phyloP scores from a whole-genome alignment of 768 basidiomycete genomes.

The Lentinula guzmanii region DNA sequence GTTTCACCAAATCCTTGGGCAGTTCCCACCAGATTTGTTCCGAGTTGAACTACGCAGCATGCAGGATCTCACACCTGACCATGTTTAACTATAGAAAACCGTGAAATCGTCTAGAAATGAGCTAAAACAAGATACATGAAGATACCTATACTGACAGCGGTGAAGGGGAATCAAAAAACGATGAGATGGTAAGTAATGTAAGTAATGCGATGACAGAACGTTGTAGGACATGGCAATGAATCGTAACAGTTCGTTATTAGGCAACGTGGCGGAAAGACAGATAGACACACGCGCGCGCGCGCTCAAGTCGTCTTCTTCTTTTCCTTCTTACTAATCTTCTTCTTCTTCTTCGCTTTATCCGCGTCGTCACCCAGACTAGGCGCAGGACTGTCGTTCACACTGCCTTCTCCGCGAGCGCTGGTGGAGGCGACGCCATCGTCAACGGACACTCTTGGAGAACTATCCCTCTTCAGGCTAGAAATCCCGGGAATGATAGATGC shows the following conservation, averaged over 20 bases:
- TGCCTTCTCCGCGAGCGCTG: slow-evolving; percentile 23
- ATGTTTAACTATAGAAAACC: neutral
- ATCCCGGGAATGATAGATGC: slow-evolving; percentile 45
- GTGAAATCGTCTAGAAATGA: slow-evolving; percentile 1
- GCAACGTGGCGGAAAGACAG: slow-evolving; percentile 8
- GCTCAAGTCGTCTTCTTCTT: slow-evolving; percentile 21
- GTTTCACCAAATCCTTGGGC: slow-evolving; percentile 15
- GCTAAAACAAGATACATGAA: neutral
- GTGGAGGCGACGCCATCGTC: slow-evolving; percentile 39
- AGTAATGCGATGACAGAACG: neutral
- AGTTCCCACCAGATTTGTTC: neutral
- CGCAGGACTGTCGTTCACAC: slow-evolving; percentile 48
- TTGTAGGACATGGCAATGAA: slow-evolving; percentile 5
- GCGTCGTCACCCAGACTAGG: slow-evolving; percentile 49
- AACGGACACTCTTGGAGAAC: slow-evolving; percentile 37
- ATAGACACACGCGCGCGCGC: slow-evolving; percentile 13
- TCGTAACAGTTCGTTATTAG: slow-evolving; percentile 23
- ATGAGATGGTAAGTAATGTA: neutral
- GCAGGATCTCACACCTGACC: slow-evolving; percentile 4
- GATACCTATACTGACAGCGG: neutral
- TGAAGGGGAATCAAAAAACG: neutral
- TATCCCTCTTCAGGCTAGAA: slow-evolving; percentile 44
- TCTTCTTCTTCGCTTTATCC: slow-evolving; percentile 52
- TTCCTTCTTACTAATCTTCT: slow-evolving; percentile 56
- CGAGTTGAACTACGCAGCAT: neutral